These are phyloP conservation scores for Phytophthora kernoviae DNA, from an alignment of 352 stramenopile genomes.

Conservation along the genomic window DNA sequence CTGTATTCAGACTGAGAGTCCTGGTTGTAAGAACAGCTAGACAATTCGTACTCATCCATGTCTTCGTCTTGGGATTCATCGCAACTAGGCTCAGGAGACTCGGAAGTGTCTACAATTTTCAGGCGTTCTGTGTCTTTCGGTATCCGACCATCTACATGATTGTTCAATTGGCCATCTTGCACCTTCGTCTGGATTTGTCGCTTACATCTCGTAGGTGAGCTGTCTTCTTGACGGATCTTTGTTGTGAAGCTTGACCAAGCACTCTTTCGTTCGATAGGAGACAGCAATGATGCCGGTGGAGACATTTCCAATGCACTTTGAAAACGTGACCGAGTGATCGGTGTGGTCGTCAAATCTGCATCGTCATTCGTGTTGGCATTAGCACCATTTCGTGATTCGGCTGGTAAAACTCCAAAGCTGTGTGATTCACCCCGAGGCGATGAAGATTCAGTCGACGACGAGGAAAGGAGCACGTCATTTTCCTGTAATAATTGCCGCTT, in stretches of 20 bases:
- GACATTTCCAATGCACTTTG: conserved; percentile 13
- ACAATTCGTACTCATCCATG: conserved; percentile 14
- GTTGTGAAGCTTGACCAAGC: conserved; percentile 10
- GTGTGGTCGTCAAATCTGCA: conserved; percentile 17
- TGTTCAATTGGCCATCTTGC: neutral
- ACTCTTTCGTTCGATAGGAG: conserved; percentile 26
- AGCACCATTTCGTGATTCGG: conserved; percentile 2
- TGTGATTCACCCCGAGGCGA: conserved; percentile 13
- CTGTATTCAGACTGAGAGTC: neutral
- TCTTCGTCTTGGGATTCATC: conserved; percentile 1
- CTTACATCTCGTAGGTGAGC: conserved; percentile 16
- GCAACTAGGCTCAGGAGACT: neutral
- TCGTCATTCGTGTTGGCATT: conserved; percentile 1
- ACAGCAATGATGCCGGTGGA: conserved; percentile 28
- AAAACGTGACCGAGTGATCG: conserved; percentile 20
- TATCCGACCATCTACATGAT: conserved; percentile 3
- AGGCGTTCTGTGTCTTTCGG: neutral
- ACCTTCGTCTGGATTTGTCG: conserved; percentile 26
- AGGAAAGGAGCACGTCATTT: conserved; percentile 29
- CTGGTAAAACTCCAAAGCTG: conserved; percentile 4
- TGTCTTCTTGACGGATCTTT: conserved; percentile 12
- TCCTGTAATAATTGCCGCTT: conserved; percentile 39
- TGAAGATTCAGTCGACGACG: conserved; percentile 31
- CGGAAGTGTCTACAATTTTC: neutral
- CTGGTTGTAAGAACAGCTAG: conserved; percentile 1